Percentiles rank a stretch among this genome's conserved stretches.
phyloP scores from a whole-genome alignment of 108 stramenopile species.

The Chaetoceros tenuissimus region DNA sequence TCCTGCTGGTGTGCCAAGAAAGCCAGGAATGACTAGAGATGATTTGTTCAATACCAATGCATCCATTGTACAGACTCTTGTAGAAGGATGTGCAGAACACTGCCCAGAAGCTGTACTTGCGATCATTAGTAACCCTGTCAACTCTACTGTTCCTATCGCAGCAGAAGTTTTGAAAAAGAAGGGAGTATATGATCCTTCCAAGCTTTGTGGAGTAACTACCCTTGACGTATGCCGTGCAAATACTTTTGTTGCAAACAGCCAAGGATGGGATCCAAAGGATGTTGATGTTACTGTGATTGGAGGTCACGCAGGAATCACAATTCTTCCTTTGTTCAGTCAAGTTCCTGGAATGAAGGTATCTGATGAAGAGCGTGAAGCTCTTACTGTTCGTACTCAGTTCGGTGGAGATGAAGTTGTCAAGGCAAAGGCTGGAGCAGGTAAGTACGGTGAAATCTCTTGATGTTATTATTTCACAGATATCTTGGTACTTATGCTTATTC shows the following conservation, averaged over 20 bases:
- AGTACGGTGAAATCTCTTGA: no score
- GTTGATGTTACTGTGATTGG: conserved; percentile 96
- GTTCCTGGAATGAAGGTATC: conserved; percentile 80
- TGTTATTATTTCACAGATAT: no score
- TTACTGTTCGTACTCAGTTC: conserved; percentile 96
- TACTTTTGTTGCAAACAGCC: conserved; percentile 91
- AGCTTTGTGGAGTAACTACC: conserved; percentile 97
- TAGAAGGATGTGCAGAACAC: conserved; percentile 89
- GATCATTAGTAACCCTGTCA: conserved; percentile 99
- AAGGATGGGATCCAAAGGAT: conserved; percentile 78
- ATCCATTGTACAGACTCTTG: conserved; percentile 91
- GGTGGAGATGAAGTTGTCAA: conserved; percentile 99
- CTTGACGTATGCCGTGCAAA: conserved; percentile 98
- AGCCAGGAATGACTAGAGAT: conserved; percentile 97
- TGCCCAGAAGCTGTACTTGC: conserved; percentile 95
- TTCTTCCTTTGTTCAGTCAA: conserved; percentile 95
- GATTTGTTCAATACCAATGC: conserved; percentile 95
- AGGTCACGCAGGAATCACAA: conserved; percentile 99
- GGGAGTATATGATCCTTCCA: conserved; percentile 92
- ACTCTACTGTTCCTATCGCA: conserved; percentile 98
- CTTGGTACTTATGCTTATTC: no score
- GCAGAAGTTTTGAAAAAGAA: conserved; percentile 93
- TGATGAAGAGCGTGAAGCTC: conserved; percentile 79
- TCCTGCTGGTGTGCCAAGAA: conserved; percentile 98
- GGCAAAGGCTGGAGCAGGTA: conserved; percentile 99